phyloP scores from a whole-genome alignment of 1,284 basidiomycete genomes.

The Fomitopsis betulina region DNA sequence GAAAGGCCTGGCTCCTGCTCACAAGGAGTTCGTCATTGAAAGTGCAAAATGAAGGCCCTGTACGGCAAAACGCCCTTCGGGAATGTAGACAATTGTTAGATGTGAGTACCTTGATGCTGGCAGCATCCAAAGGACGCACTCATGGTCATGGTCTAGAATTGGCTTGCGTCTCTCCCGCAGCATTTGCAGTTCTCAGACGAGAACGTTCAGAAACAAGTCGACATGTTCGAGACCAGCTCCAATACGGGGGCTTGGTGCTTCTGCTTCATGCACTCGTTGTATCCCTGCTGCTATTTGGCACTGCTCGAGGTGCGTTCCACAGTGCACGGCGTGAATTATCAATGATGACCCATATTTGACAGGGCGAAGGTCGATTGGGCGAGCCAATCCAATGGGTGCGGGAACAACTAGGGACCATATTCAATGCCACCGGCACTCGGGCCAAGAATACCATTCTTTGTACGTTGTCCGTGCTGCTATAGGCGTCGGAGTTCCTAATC shows the following conservation, averaged over 20 bases:
- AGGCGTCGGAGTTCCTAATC: conserved; percentile 5
- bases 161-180: conserved; percentile 60
- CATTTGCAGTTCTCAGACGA: conserved; percentile 65
- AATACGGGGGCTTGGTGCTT: conserved; percentile 77
- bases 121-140: background rate
- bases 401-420: conserved; percentile 51
- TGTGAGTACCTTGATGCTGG: conserved; percentile 23
- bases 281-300: conserved; percentile 62
- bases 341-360: conserved; percentile 1
- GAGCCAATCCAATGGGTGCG: conserved; percentile 47
- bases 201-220: conserved; percentile 60
- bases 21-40: background rate
- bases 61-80: conserved; percentile 22
- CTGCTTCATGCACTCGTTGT: conserved; percentile 64
- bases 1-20: background rate
- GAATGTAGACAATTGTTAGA: conserved; percentile 39
- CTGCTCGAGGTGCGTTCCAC: conserved; percentile 49
- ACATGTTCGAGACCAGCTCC: conserved; percentile 72
- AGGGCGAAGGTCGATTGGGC: conserved; percentile 25
- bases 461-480: conserved; percentile 34
- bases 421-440: conserved; percentile 57
- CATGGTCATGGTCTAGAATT: conserved; percentile 39
- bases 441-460: conserved; percentile 63
- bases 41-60: conserved; percentile 17
- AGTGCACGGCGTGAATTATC: background rate